Evolutionary conservation across 2,329 filamentous ascomycete species (phyloP).

Genomic region (Cercospora janseana): DNA sequence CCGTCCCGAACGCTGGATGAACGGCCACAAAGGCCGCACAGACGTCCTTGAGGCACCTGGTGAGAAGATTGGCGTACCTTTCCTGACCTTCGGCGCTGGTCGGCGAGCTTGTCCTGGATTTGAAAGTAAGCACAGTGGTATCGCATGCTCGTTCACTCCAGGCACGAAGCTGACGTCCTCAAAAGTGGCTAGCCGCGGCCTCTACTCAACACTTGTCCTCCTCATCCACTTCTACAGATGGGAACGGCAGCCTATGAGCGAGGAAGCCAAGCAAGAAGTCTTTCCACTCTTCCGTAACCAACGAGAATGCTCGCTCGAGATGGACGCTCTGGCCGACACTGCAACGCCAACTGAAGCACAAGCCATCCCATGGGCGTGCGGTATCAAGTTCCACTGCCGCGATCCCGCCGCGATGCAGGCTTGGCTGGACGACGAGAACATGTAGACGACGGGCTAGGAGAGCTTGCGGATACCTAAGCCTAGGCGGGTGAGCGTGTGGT

Average conservation of each 20-base stretch:
- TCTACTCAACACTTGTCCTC: background rate
- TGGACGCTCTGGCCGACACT: background rate
- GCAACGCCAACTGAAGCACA: background rate
- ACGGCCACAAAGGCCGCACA: background rate
- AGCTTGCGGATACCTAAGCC: too few species aligned
- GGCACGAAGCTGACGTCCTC: background rate
- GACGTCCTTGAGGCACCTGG: background rate
- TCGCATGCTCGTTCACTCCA: background rate
- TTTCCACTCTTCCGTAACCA: background rate
- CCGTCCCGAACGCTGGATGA: background rate
- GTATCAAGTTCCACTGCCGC: background rate
- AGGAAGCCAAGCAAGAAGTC: background rate
- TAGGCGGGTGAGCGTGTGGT: too few species aligned
- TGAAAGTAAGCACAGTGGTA: background rate
- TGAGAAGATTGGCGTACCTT: background rate
- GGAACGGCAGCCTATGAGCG: slow-evolving; percentile 1
- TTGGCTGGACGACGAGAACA: background rate
- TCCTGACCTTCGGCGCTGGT: background rate
- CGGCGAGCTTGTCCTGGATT: background rate
- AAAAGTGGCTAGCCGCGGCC: background rate
- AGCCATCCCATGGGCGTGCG: background rate
- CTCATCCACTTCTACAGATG: background rate
- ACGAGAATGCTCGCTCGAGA: background rate
- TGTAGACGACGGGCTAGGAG: too few species aligned
- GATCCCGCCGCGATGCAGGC: background rate